These are phyloP conservation scores for Colletotrichum neosansevieriae DNA, from an alignment of 2,329 filamentous ascomycete genomes.

Conservation along the genomic window DNA sequence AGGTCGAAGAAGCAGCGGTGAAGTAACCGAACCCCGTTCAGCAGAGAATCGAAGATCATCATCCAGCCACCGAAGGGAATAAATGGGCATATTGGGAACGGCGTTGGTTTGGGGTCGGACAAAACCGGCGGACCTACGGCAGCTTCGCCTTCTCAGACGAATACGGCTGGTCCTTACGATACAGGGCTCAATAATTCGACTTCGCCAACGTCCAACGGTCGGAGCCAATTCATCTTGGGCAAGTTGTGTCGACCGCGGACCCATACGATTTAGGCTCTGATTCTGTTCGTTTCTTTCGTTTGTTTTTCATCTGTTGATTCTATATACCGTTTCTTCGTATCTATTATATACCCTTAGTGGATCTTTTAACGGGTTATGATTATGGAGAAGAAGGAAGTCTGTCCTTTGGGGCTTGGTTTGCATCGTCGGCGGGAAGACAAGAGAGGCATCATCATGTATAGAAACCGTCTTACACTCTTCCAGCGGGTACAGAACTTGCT, in stretches of 20 bases:
- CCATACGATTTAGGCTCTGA: not conserved
- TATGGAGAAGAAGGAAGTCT: slow-evolving; percentile 24
- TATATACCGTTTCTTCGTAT: slow-evolving; percentile 29
- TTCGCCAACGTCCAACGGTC: no score
- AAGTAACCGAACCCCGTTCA: slow-evolving; percentile 5
- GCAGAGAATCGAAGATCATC: slow-evolving; percentile 4
- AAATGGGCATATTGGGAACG: slow-evolving; percentile 19
- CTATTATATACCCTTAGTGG: slow-evolving; percentile 37
- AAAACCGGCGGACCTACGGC: slow-evolving; percentile 34
- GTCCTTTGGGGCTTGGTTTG: slow-evolving; percentile 11
- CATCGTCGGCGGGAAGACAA: slow-evolving; percentile 24
- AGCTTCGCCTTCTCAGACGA: not conserved
- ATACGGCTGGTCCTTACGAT: no score
- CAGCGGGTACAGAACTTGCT: slow-evolving; percentile 19
- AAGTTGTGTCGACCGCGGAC: not conserved
- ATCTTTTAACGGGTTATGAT: slow-evolving; percentile 32
- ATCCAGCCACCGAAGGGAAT: not conserved
- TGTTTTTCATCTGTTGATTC: slow-evolving; percentile 11
- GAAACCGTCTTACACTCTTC: slow-evolving; percentile 7
- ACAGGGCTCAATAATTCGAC: no score
- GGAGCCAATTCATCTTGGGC: no score
- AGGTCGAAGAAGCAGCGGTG: slow-evolving; percentile 34
- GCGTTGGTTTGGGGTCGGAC: slow-evolving; percentile 28
- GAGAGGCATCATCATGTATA: slow-evolving; percentile 19
- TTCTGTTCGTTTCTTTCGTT: slow-evolving; percentile 7